Percentiles rank a stretch among this genome's conserved stretches.
These are phyloP conservation scores for Ophiostoma tasmaniense DNA, from an alignment of 2,329 filamentous ascomycete genomes.

Conservation along the genomic window DNA sequence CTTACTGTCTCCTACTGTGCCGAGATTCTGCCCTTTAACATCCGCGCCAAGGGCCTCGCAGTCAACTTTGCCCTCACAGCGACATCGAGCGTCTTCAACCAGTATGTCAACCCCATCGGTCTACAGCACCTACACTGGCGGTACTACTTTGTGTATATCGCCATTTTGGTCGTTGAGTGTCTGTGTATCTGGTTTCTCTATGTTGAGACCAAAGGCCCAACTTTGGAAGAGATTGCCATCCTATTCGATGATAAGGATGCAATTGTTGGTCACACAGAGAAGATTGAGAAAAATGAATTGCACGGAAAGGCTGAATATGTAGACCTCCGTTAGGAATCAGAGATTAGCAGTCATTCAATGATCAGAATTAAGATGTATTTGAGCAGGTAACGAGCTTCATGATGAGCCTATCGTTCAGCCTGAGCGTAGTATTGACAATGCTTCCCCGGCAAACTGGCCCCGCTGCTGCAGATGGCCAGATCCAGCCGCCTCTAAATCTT, in stretches of 20 bases:
- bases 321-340: not conserved
- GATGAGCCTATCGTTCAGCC: not conserved
- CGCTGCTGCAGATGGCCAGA: constrained; percentile 1
- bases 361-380: not conserved
- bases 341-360: not conserved
- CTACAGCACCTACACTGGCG: constrained; percentile 21
- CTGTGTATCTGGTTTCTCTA: constrained; percentile 25
- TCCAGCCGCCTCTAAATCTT: not conserved
- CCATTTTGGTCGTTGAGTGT: constrained; percentile 16
- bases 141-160: constrained; percentile 23
- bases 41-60: constrained; percentile 19
- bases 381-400: too few species aligned
- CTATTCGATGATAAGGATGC: constrained; percentile 33
- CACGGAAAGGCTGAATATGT: not conserved
- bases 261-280: not conserved
- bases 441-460: constrained; percentile 3
- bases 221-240: constrained; percentile 36
- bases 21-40: constrained; percentile 18
- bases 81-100: constrained; percentile 18
- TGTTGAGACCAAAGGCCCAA: constrained; percentile 18
- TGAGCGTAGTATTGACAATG: not conserved
- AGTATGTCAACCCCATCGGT: constrained; percentile 21
- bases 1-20: constrained; percentile 15
- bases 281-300: not conserved
- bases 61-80: constrained; percentile 15